A percentile compares a stretch with the other conserved stretches of the same genome.
Conservation (phyloP, 2,329 filamentous ascomycete genomes). For the Curvularia eragrostidis region DNA sequence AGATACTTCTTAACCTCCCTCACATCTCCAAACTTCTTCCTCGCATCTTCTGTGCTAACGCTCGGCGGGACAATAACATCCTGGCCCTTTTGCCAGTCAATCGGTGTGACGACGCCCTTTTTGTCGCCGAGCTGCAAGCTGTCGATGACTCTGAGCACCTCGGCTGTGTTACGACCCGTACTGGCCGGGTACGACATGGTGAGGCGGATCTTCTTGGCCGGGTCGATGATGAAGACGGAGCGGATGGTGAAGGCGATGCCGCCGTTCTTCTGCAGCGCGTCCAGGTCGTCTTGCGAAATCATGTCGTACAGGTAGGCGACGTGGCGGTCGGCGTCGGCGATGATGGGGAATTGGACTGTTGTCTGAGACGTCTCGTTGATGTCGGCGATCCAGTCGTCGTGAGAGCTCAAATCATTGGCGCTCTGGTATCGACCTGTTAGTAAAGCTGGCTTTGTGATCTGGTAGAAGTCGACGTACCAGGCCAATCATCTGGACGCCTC, state of each 20-base stretch:
- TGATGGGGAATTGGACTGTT: constrained; percentile 58
- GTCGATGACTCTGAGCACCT: constrained; percentile 66
- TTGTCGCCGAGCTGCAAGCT: constrained; percentile 74
- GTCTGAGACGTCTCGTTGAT: constrained; percentile 57
- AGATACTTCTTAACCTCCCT: constrained; percentile 71
- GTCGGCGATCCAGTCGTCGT: constrained; percentile 90
- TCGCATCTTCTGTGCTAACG: constrained; percentile 83
- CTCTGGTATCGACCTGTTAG: constrained; percentile 46
- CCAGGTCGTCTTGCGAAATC: constrained; percentile 61
- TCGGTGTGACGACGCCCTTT: constrained; percentile 85
- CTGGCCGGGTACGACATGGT: constrained; percentile 93
- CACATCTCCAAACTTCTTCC: constrained; percentile 82
- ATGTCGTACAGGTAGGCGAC: constrained; percentile 60
- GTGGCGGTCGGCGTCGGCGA: constrained; percentile 57
- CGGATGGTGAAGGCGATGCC: constrained; percentile 89
- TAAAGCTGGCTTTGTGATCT: neutral
- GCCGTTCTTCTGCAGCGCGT: constrained; percentile 60
- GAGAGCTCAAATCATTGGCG: constrained; percentile 83
- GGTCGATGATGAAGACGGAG: constrained; percentile 93
- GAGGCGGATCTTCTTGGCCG: constrained; percentile 88
- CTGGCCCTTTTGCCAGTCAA: constrained; percentile 88
- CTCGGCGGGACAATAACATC: constrained; percentile 90
- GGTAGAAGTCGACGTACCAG: constrained; percentile 58
- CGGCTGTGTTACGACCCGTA: constrained; percentile 70
- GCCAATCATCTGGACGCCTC: constrained; percentile 89